A percentile compares a stretch with the other conserved stretches of the same genome.
Conservation (phyloP, 345 rosid genomes). For the Eucalyptus albens region DNA sequence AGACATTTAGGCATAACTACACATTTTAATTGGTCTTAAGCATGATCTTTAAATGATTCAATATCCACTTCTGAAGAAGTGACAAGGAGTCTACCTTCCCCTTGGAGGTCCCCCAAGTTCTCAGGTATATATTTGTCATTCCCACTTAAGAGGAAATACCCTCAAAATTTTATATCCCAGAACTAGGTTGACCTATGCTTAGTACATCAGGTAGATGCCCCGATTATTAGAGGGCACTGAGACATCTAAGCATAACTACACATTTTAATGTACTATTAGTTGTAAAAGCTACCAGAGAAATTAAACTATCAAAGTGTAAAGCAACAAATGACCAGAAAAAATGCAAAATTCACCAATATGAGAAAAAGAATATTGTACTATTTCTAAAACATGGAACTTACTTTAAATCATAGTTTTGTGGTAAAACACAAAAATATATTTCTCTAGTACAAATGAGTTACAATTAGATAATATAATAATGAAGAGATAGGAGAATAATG, state of each 20-base stretch:
- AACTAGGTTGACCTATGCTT: too few relatives aligned
- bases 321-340: background rate
- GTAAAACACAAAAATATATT: background rate
- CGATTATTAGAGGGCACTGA: too few relatives aligned
- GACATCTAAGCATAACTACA: too few relatives aligned
- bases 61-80: too few relatives aligned
- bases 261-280: background rate
- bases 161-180: fast-evolving
- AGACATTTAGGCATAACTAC: background rate
- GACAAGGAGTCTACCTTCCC: too few relatives aligned
- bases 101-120: too few relatives aligned
- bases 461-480: background rate
- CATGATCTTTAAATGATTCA: too few relatives aligned
- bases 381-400: background rate
- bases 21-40: background rate
- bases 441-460: background rate
- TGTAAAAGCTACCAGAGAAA: background rate
- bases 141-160: too few relatives aligned
- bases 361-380: background rate
- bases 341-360: background rate
- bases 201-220: too few relatives aligned
- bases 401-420: background rate
- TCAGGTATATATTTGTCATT: too few relatives aligned
- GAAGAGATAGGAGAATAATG: background rate
- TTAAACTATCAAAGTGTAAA: background rate